Evolutionary conservation across 2,329 filamentous ascomycete genomes (phyloP).

Genomic region (Esteya vermicola): DNA sequence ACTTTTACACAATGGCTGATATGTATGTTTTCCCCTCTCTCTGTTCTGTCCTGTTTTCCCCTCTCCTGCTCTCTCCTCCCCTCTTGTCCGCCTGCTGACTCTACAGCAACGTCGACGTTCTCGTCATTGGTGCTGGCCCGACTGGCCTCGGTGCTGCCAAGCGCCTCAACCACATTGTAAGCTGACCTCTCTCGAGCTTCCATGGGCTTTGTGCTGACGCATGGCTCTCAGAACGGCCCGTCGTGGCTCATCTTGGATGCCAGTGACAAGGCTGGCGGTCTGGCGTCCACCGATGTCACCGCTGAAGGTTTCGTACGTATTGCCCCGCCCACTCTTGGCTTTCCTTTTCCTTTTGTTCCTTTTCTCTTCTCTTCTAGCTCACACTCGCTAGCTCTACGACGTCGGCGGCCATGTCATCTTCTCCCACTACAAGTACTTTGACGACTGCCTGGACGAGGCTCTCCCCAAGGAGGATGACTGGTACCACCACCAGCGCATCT

Average conservation of each 20-base stretch:
- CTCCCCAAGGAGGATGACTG: conserved; percentile 89
- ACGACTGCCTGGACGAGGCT: conserved; percentile 95
- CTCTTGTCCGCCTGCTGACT: background rate
- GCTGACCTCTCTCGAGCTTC: conserved; percentile 15
- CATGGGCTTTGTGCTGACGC: conserved; percentile 13
- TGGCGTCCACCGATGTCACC: conserved; percentile 89
- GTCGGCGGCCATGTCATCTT: conserved; percentile 98
- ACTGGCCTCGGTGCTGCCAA: conserved; percentile 97
- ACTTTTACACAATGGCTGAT: conserved; percentile 2
- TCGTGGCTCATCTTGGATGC: conserved; percentile 96
- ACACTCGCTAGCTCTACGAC: conserved; percentile 99
- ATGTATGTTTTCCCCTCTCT: conserved; percentile 1
- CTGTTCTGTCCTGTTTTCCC: background rate
- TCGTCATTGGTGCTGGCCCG: conserved; percentile 94
- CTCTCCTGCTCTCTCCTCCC: background rate
- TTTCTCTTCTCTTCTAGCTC: conserved; percentile 7
- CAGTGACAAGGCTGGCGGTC: conserved; percentile 82
- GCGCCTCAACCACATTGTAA: conserved; percentile 88
- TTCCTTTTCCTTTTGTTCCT: background rate
- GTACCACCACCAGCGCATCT: conserved; percentile 97
- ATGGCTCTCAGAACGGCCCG: conserved; percentile 54
- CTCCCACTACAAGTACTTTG: conserved; percentile 99
- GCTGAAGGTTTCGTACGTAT: conserved; percentile 88
- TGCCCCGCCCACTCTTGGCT: background rate
- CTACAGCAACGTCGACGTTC: conserved; percentile 77